Conservation (phyloP, 1,284 basidiomycete species). For the Xerocomus cyaneibrunnescens region DNA sequence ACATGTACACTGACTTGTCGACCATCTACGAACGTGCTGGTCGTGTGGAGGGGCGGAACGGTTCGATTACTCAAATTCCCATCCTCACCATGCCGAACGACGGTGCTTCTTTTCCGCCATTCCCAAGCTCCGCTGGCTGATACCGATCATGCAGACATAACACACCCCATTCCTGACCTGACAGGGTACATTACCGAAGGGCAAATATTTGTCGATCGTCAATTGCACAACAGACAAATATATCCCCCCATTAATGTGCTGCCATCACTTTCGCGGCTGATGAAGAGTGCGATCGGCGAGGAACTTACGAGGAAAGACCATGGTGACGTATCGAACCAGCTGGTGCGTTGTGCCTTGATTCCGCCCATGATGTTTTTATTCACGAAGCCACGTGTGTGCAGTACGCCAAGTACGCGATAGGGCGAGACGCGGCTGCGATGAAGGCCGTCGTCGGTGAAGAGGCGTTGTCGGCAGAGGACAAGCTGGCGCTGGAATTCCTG, state of each 20-base stretch:
- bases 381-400: slow-evolving; percentile 42
- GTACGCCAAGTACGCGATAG: slow-evolving; percentile 98
- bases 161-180: slow-evolving; percentile 99
- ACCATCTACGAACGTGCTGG: slow-evolving; percentile 99
- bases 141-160: slow-evolving; percentile 75
- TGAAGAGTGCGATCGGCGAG: slow-evolving; percentile 99
- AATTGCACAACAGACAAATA: slow-evolving; percentile 92
- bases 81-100: slow-evolving; percentile 99
- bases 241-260: slow-evolving; percentile 99
- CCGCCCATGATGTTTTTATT: slow-evolving; percentile 22
- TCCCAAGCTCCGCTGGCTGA: slow-evolving; percentile 27
- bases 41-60: slow-evolving; percentile 96
- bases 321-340: slow-evolving; percentile 97
- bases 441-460: slow-evolving; percentile 99
- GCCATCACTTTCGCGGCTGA: slow-evolving; percentile 96
- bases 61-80: slow-evolving; percentile 99
- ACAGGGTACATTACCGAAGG: slow-evolving; percentile 99
- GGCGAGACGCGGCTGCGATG: slow-evolving; percentile 97
- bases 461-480: slow-evolving; percentile 92
- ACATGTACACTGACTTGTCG: slow-evolving; percentile 99
- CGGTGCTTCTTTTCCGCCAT: slow-evolving; percentile 50
- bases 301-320: slow-evolving; percentile 98
- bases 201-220: slow-evolving; percentile 98
- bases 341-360: slow-evolving; percentile 53
- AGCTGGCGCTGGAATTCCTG: slow-evolving; percentile 89